These are phyloP conservation scores for Alternaria ethzedia DNA, from an alignment of 2,329 filamentous ascomycete species.

Conservation along the genomic window DNA sequence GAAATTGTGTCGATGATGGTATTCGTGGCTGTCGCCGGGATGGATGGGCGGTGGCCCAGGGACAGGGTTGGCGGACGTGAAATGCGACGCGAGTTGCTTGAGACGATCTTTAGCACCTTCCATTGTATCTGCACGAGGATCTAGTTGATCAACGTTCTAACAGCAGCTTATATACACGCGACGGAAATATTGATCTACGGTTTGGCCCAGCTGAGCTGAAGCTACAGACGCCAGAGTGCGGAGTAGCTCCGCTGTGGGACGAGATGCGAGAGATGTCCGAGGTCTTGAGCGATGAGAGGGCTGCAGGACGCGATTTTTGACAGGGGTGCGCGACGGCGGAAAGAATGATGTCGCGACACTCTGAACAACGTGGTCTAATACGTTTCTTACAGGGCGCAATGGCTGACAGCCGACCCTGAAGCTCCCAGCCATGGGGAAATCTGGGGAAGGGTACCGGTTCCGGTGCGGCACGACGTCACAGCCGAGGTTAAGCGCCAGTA, in stretches of 20 bases:
- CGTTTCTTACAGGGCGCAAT: not conserved
- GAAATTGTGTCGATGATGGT: slow-evolving; percentile 63
- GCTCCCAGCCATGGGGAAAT: slow-evolving; percentile 12
- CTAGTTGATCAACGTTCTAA: not conserved
- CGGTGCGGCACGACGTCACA: slow-evolving; percentile 25
- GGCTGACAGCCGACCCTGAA: not conserved
- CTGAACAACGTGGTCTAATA: not conserved
- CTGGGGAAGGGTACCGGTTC: slow-evolving; percentile 26
- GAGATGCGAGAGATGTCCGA: slow-evolving; percentile 7
- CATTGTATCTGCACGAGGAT: slow-evolving; percentile 3
- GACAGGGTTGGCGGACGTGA: slow-evolving; percentile 39
- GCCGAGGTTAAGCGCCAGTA: slow-evolving; percentile 38
- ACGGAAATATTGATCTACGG: slow-evolving; percentile 6
- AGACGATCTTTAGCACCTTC: slow-evolving; percentile 34
- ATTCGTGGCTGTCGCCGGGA: slow-evolving; percentile 44
- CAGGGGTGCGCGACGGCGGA: not conserved
- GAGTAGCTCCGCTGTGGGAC: slow-evolving; percentile 17
- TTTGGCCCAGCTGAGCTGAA: slow-evolving; percentile 5
- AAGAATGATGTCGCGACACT: not conserved
- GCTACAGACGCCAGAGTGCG: slow-evolving; percentile 23
- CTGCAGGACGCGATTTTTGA: not conserved
- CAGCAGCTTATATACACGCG: slow-evolving; percentile 5
- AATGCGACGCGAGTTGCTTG: slow-evolving; percentile 48
- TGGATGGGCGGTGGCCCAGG: slow-evolving; percentile 47
- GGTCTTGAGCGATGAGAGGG: not conserved